Conservation (phyloP, 1,284 basidiomycete genomes). For the Cryptococcus sp. region DNA sequence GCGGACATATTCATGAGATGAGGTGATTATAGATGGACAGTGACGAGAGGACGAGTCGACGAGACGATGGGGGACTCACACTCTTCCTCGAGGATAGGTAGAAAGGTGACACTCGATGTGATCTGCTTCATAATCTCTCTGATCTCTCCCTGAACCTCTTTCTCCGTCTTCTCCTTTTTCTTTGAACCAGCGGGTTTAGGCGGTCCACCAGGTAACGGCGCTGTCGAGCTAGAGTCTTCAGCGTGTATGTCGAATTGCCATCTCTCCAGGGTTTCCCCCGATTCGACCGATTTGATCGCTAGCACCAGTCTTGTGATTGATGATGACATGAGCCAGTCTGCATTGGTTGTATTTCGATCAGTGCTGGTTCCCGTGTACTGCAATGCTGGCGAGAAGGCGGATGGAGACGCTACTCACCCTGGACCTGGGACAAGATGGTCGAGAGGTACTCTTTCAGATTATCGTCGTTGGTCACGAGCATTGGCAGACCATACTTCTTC, state of each 20-base stretch:
- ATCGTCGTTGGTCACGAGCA: constrained; percentile 91
- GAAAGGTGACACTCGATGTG: constrained; percentile 90
- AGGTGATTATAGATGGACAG: too few species aligned
- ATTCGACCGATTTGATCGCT: constrained; percentile 93
- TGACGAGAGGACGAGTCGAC: too few species aligned
- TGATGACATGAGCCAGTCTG: constrained; percentile 89
- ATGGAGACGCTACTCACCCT: constrained; percentile 62
- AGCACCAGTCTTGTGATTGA: constrained; percentile 90
- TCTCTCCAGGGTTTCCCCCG: constrained; percentile 84
- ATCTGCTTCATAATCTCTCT: constrained; percentile 98
- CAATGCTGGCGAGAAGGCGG: too few species aligned
- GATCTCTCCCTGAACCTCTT: constrained; percentile 96
- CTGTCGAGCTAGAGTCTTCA: constrained; percentile 43
- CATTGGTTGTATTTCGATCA: neutral
- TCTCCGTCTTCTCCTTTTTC: constrained; percentile 63
- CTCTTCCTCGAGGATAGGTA: constrained; percentile 91
- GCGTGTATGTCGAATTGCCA: constrained; percentile 98
- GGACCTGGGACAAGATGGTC: constrained; percentile 86
- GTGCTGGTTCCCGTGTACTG: too few species aligned
- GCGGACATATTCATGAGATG: too few species aligned
- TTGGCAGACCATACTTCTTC: constrained; percentile 96
- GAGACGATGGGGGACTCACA: constrained; percentile 59
- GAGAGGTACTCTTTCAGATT: constrained; percentile 89
- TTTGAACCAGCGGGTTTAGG: constrained; percentile 9
- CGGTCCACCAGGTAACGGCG: constrained; percentile 17